Percentiles rank a stretch among this genome's conserved stretches.
Evolutionary conservation across 2,329 filamentous ascomycete species (phyloP).

Genomic region (Ciborinia camelliae): DNA sequence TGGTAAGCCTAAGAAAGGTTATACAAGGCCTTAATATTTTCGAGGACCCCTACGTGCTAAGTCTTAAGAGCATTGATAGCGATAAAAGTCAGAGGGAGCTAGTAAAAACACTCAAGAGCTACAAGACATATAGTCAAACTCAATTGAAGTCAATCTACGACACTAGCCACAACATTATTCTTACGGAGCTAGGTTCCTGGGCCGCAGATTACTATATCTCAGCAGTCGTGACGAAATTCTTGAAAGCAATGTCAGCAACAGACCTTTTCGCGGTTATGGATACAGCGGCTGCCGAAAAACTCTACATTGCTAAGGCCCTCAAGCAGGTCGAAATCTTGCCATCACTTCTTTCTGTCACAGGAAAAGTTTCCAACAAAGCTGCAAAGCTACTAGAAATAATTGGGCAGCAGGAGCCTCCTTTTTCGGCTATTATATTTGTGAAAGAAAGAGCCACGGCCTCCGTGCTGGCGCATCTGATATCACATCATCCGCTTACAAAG

Average conservation of each 20-base stretch:
- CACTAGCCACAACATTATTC: slow-evolving; percentile 49
- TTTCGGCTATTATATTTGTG: slow-evolving; percentile 63
- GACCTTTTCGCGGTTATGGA: slow-evolving; percentile 44
- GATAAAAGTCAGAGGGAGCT: slow-evolving; percentile 44
- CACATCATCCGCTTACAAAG: slow-evolving; percentile 50
- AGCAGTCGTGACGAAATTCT: slow-evolving; percentile 45
- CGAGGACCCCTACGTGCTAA: slow-evolving; percentile 58
- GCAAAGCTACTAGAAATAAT: slow-evolving; percentile 53
- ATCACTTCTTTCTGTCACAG: slow-evolving; percentile 52
- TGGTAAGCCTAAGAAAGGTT: slow-evolving; percentile 27
- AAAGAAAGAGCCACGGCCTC: slow-evolving; percentile 58
- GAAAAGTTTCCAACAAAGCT: slow-evolving; percentile 58
- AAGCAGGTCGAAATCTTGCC: slow-evolving; percentile 37
- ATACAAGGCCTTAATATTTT: slow-evolving; percentile 50
- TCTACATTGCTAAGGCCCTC: slow-evolving; percentile 52
- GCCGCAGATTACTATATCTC: slow-evolving; percentile 64
- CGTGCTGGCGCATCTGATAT: slow-evolving; percentile 49
- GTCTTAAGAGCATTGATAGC: slow-evolving; percentile 44
- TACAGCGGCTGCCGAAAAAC: slow-evolving; percentile 46
- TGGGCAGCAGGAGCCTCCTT: slow-evolving; percentile 42
- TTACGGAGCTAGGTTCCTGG: slow-evolving; percentile 61
- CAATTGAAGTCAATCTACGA: slow-evolving; percentile 55
- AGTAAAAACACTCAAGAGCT: slow-evolving; percentile 40
- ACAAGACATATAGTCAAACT: slow-evolving; percentile 50
- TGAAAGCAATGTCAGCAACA: slow-evolving; percentile 41